These are phyloP conservation scores for Drechslera avenae DNA, from an alignment of 2,329 filamentous ascomycete species.

Conservation along the genomic window DNA sequence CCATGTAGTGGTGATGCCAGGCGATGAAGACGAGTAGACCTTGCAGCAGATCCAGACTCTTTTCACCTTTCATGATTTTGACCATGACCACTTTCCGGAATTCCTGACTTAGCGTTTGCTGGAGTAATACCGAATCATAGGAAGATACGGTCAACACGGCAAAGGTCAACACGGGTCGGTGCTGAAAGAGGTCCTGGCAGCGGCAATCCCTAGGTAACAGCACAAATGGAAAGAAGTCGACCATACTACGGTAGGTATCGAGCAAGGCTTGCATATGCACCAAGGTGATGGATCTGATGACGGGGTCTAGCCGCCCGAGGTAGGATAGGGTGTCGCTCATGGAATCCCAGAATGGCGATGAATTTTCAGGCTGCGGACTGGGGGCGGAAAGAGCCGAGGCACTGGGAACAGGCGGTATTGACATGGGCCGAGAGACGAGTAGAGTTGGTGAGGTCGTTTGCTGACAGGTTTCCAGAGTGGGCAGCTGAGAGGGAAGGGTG, in stretches of 20 bases:
- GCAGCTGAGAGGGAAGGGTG: constrained; percentile 28
- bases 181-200: constrained; percentile 36
- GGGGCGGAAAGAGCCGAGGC: constrained; percentile 32
- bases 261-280: constrained; percentile 43
- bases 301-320: constrained; percentile 39
- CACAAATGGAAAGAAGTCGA: constrained; percentile 45
- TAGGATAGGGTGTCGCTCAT: constrained; percentile 41
- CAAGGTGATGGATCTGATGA: constrained; percentile 43
- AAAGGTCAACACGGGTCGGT: constrained; percentile 43
- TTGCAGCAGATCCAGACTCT: constrained; percentile 42
- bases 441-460: constrained; percentile 21
- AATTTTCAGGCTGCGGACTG: constrained; percentile 32
- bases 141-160: constrained; percentile 43
- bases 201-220: constrained; percentile 34
- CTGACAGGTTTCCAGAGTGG: constrained; percentile 25
- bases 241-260: constrained; percentile 41
- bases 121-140: constrained; percentile 37
- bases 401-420: constrained; percentile 22
- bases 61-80: constrained; percentile 45
- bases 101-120: constrained; percentile 40
- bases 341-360: constrained; percentile 41
- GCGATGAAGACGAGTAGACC: constrained; percentile 43
- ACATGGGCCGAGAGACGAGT: constrained; percentile 17
- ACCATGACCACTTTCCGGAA: constrained; percentile 45
- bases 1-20: constrained; percentile 48